Percentiles rank a stretch among this genome's conserved stretches.
Conservation (phyloP, 345 rosid genomes). For the Citrus trifoliata region DNA sequence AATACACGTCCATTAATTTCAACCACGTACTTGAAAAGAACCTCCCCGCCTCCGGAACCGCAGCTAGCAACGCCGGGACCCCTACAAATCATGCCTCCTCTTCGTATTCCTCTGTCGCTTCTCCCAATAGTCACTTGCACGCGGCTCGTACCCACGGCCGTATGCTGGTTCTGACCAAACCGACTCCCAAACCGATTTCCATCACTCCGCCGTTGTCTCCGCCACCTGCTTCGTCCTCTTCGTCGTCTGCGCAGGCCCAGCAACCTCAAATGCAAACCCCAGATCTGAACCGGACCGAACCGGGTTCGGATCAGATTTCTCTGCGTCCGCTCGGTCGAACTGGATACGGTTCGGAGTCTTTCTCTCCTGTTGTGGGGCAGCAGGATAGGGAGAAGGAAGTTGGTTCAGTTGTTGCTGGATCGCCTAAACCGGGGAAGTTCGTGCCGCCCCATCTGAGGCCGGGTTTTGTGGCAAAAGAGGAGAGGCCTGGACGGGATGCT, state of each 20-base stretch:
- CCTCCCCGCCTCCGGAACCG: conserved; percentile 21
- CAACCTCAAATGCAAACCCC: conserved; percentile 8
- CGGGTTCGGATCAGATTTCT: conserved; percentile 45
- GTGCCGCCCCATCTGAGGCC: conserved; percentile 98
- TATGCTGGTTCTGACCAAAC: conserved; percentile 81
- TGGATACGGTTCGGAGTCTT: conserved; percentile 25
- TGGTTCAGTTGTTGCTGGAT: conserved; percentile 13
- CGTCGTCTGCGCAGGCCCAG: conserved; percentile 21
- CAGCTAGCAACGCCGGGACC: conserved; percentile 1
- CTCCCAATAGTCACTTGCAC: conserved; percentile 19
- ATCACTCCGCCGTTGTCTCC: conserved; percentile 19
- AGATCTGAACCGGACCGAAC: conserved; percentile 24
- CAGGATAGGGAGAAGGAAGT: conserved; percentile 27
- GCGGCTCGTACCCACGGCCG: conserved; percentile 60
- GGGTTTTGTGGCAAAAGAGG: conserved; percentile 63
- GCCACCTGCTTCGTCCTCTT: background rate
- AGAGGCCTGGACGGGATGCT: conserved; percentile 40
- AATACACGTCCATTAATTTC: conserved; percentile 68
- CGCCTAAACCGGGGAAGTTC: conserved; percentile 50
- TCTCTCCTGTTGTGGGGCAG: conserved; percentile 24
- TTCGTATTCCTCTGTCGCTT: conserved; percentile 45
- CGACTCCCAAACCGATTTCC: conserved; percentile 50
- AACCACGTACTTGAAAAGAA: conserved; percentile 67
- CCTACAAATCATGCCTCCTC: conserved; percentile 27
- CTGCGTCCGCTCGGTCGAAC: conserved; percentile 64